Conservation (phyloP, 495 filamentous ascomycete genomes). For the Glonium stellatum region DNA sequence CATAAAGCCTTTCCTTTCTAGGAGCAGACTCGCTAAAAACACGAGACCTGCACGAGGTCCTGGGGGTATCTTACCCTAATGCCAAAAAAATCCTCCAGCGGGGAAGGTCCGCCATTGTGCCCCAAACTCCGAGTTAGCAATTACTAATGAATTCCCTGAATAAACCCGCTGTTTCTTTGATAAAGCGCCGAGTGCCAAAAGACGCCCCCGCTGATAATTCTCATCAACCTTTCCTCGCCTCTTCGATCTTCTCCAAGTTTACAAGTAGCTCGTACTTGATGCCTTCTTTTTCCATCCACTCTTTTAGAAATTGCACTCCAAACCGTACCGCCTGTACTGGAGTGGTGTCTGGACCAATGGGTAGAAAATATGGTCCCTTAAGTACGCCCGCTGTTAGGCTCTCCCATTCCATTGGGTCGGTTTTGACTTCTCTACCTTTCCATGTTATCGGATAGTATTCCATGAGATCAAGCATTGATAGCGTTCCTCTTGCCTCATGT, state of each 20-base stretch:
- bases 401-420: constrained; percentile 10
- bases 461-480: constrained; percentile 12
- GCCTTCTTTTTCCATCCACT: constrained; percentile 17
- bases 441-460: constrained; percentile 20
- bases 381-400: constrained; percentile 9
- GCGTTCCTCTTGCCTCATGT: constrained; percentile 9
- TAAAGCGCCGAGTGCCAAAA: neutral
- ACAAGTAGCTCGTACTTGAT: constrained; percentile 13
- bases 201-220: neutral
- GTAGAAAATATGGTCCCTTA: constrained; percentile 21
- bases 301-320: constrained; percentile 16
- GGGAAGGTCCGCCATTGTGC: neutral
- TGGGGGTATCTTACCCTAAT: neutral
- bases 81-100: neutral
- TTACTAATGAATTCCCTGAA: too few species aligned
- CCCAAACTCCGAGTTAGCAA: neutral
- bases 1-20: too few species aligned
- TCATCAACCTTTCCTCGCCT: constrained; percentile 1
- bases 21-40: too few species aligned
- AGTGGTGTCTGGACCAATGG: constrained; percentile 14
- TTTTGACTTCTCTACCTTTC: constrained; percentile 2
- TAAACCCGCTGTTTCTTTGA: neutral
- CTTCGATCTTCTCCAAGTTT: constrained; percentile 18
- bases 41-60: too few species aligned
- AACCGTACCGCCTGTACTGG: constrained; percentile 26